phyloP scores from a whole-genome alignment of 108 stramenopile genomes.

The Aurantiochytrium sp. region DNA sequence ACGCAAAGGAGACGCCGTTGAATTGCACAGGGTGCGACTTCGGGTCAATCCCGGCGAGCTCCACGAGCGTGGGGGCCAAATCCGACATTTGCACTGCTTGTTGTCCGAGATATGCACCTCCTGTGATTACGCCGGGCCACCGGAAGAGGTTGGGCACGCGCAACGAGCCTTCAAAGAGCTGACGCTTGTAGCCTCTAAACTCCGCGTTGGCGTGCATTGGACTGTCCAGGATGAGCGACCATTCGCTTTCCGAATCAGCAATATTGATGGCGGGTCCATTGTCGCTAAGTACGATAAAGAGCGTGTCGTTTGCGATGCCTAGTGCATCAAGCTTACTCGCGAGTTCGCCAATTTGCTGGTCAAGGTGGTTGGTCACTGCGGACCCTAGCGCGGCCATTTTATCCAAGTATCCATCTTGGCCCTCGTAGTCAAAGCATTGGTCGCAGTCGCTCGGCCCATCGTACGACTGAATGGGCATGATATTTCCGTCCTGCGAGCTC shows the following conservation, averaged over 20 bases:
- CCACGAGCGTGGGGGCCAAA: not conserved
- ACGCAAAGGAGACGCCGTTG: not conserved
- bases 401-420: not conserved
- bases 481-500: not conserved
- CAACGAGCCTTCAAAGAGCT: not conserved
- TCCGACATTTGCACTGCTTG: not conserved
- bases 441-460: not conserved
- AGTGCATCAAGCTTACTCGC: not conserved
- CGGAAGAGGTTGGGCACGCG: not conserved
- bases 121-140: not conserved
- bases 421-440: not conserved
- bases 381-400: not conserved
- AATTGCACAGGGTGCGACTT: not conserved
- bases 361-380: not conserved
- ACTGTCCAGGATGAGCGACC: not conserved
- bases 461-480: not conserved
- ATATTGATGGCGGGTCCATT: not conserved
- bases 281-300: not conserved
- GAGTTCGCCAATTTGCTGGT: not conserved
- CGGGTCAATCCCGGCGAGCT: not conserved
- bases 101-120: not conserved
- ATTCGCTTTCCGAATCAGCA: not conserved
- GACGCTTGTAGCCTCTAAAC: not conserved
- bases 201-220: not conserved
- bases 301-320: not conserved